phyloP scores from a whole-genome alignment of 2,329 filamentous ascomycete genomes.

The Pyrenochaeta sp. region DNA sequence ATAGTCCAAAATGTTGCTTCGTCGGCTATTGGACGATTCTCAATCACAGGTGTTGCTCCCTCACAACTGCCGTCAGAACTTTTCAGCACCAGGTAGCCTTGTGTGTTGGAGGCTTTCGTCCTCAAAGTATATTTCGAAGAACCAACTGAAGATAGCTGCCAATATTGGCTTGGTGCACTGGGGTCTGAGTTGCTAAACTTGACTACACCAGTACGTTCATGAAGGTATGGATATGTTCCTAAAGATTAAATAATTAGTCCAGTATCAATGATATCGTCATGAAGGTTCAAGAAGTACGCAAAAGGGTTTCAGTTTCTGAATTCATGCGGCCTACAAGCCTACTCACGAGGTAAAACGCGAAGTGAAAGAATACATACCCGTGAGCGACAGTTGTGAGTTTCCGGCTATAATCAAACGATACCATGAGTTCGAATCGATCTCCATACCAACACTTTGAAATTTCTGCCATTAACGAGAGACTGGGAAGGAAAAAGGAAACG shows the following conservation, averaged over 20 bases:
- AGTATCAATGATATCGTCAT: too few relatives aligned
- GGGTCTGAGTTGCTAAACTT: conserved; percentile 4
- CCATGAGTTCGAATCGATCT: conserved; percentile 9
- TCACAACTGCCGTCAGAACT: background rate
- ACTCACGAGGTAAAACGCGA: too few relatives aligned
- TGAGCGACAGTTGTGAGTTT: conserved; percentile 2
- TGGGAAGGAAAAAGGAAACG: background rate
- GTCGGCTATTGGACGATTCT: conserved; percentile 2
- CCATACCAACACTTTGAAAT: conserved; percentile 1
- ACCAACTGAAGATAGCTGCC: conserved; percentile 12
- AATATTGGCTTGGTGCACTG: conserved; percentile 7
- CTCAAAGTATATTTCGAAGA: conserved; percentile 10
- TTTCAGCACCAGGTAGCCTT: conserved; percentile 7
- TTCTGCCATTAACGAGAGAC: conserved; percentile 4
- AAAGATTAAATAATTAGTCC: background rate
- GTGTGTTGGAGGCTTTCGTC: conserved; percentile 15
- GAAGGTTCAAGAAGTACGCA: too few relatives aligned
- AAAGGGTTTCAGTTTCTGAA: too few relatives aligned
- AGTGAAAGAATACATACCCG: too few relatives aligned
- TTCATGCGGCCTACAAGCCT: too few relatives aligned
- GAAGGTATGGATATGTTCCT: conserved; percentile 6
- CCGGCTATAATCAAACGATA: conserved; percentile 8
- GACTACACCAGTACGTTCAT: background rate
- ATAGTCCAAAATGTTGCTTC: conserved; percentile 12
- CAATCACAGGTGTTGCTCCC: background rate